A percentile compares a stretch with the other conserved stretches of the same genome.
Conservation (phyloP, 495 filamentous ascomycete species). For the Xylaria grammica region DNA sequence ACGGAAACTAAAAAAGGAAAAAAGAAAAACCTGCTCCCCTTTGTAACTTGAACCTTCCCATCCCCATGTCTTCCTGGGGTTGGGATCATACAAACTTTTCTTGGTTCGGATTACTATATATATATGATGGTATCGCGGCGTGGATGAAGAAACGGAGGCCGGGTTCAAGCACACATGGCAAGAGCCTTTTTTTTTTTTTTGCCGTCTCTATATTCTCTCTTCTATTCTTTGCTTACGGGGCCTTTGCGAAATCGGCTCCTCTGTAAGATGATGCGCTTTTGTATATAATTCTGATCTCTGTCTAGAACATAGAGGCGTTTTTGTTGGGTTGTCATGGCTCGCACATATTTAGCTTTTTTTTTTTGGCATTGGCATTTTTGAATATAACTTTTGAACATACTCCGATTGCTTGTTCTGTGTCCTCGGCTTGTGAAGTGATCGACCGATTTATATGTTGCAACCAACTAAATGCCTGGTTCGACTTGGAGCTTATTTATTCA, state of each 20-base stretch:
- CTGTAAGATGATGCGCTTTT: conserved; percentile 6
- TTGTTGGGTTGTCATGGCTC: not conserved
- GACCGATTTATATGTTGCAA: too few species aligned
- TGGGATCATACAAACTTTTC: not conserved
- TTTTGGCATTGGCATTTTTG: conserved; percentile 8
- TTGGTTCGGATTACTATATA: not conserved
- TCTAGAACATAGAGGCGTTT: conserved; percentile 21
- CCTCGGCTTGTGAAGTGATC: too few species aligned
- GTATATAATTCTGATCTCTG: conserved; percentile 16
- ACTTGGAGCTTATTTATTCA: too few species aligned
- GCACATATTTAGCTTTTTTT: not conserved
- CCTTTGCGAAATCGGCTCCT: not conserved
- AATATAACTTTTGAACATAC: not conserved
- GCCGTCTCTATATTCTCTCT: not conserved
- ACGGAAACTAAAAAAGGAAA: not conserved
- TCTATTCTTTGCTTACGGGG: too few species aligned
- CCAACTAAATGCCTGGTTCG: too few species aligned
- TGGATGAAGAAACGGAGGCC: conserved; percentile 2
- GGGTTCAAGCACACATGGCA: not conserved
- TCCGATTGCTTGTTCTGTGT: not conserved
- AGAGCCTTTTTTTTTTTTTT: not conserved
- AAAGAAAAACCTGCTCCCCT: not conserved
- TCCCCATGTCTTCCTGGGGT: too few species aligned
- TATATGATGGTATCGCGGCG: not conserved
- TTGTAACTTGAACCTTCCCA: not conserved